Evolutionary conservation across 2,329 filamentous ascomycete genomes (phyloP).

Genomic region (Hymenoscyphus fructigenus): DNA sequence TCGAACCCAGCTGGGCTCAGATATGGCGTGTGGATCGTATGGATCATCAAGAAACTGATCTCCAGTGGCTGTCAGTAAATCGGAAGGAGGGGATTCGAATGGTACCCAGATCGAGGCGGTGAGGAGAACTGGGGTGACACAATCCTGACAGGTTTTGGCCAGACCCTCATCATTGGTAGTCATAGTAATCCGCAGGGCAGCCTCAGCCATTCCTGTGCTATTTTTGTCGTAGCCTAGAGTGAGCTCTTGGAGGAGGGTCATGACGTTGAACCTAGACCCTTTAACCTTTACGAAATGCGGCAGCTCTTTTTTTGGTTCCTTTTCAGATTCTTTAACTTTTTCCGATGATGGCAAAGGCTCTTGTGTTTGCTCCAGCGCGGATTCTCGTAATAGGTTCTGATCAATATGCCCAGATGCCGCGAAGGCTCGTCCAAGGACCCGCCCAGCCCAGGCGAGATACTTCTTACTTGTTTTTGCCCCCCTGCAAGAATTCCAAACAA

Average conservation of each 20-base stretch:
- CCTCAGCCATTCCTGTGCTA: slow-evolving; percentile 60
- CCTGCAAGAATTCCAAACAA: slow-evolving; percentile 75
- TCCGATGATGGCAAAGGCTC: slow-evolving; percentile 33
- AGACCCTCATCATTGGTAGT: slow-evolving; percentile 44
- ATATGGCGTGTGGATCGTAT: slow-evolving; percentile 38
- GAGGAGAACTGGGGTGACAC: slow-evolving; percentile 52
- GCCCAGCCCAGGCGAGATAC: slow-evolving; percentile 83
- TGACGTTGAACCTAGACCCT: slow-evolving; percentile 54
- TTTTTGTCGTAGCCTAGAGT: slow-evolving; percentile 56
- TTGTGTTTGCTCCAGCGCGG: slow-evolving; percentile 49
- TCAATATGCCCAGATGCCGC: slow-evolving; percentile 70
- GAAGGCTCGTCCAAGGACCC: slow-evolving; percentile 81
- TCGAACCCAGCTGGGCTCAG: slow-evolving; percentile 57
- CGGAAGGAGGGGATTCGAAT: slow-evolving; percentile 56
- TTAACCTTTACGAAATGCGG: no score
- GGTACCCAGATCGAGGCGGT: slow-evolving; percentile 56
- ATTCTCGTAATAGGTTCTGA: slow-evolving; percentile 59
- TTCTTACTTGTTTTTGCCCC: slow-evolving; percentile 60
- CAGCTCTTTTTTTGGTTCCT: slow-evolving; percentile 42
- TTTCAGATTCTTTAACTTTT: slow-evolving; percentile 49
- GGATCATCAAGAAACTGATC: slow-evolving; percentile 14
- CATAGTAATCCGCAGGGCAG: slow-evolving; percentile 56
- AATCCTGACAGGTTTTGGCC: slow-evolving; percentile 50
- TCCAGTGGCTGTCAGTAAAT: slow-evolving; percentile 31
- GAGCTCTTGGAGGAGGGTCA: slow-evolving; percentile 61